Base-by-base conservation (phyloP, 768 basidiomycete genomes). In the Trametes meyenii region DNA sequence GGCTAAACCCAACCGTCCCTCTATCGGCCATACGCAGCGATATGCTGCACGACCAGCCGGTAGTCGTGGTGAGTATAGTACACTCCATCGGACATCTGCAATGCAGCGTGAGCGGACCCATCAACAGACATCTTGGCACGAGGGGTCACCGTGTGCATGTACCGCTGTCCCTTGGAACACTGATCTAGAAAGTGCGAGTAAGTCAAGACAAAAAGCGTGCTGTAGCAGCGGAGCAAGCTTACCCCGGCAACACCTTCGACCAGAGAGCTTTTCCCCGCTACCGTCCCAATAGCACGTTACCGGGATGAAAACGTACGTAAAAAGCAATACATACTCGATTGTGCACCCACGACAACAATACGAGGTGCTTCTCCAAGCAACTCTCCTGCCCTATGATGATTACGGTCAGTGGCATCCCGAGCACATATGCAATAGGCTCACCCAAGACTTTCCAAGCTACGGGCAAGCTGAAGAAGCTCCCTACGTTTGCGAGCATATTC, bases 211-310 rank as follows among this genome's bases (percentile, higher is more conserved):
- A 17, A 26, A 3, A 5, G 16, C 17, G 29, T 13, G n/a, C 43
- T 10, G 44, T 19, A 11, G 44, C 55, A 24, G 44, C 16, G 29
- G 43, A 26, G 51, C 56, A 14, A 19, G 67, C 81, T 23, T 64
- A 86, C 84, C 7, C 83, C 82, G 14, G 77, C 83, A 0, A 85
- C 81, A 0, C 81, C 83, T 55, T 86, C 85, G 0, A 86, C 83
- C 0, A 86, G 68, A 0, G 84, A 85, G 60, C 85, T 85, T 63
- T 85, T 86, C 3, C 84, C 84, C 4, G 83, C 84, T 85, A 23
- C 58, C n/a, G n/a, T 5, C 54, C 11, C 14, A 23, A 19, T 46
- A 33, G 8, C 29, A 46, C 19, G 14, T 46, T 23, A 23, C 5
- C 6, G 12, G 10, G 3, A 7, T 11, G 11, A 3, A 33, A 33